Base-by-base conservation (phyloP, 805 yeast species). In the Saccharomycopsis fodiens region DNA sequence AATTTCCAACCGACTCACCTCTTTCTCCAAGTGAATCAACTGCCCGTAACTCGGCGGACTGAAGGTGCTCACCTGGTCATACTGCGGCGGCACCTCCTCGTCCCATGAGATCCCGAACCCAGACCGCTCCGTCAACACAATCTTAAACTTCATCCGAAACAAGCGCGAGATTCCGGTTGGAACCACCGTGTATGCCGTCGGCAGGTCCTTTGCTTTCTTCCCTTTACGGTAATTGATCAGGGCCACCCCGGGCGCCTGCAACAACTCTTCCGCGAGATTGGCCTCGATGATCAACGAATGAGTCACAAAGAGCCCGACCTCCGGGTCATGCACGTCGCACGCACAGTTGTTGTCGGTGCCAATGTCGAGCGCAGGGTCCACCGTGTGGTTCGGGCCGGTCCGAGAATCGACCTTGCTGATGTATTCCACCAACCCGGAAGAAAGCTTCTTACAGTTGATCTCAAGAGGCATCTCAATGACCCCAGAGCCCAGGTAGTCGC, bases 91-190 rank as follows among this genome's bases (percentile, higher is more conserved):
- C 15, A 94, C 97, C 63, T 93, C 98, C 59, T 91, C 97, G 63
- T 91, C 97, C 97, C 98, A 93, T 0, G 97, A 84, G 25, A 93
- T 86, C 3, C 98, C 98, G 35, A 93, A 70, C 0, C 99, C 99
- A 0, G 95, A 82, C 49, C 97, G 71, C 59, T 89, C 97, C 2
- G 95, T 84, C 19, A 93, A 64, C 2, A 70, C 68, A n/a, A 91
- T 57, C 53, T 83, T 82, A 65, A 93, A 91, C 62, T 89, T 96
- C 97, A 93, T 93, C 53, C 97, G 68, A 50, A 93, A 68, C 1
- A 93, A 95, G 41, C 98, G 69, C 0, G 98, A 98, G 3, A 95
- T 85, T 13, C 98, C 98, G 0, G 97, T 93, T 2, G 94, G 89
- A 0, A 83, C 44, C 21, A 34, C 36, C 5, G 45, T 42, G 22